Conservation (phyloP, 2,329 filamentous ascomycete genomes). For the Penicillium concentricum region DNA sequence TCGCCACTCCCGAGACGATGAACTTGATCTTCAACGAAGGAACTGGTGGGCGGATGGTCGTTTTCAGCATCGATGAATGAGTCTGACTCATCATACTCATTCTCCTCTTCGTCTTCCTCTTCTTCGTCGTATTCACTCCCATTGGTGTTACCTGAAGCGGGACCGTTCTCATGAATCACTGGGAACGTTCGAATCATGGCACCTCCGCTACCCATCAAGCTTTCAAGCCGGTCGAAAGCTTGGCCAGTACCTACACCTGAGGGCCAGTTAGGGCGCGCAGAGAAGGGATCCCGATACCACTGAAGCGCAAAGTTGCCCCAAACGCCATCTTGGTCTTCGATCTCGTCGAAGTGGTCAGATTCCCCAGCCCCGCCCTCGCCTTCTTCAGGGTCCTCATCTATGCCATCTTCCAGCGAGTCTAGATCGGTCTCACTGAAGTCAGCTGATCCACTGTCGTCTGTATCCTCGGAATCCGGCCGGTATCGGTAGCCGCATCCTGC, state of each 20-base stretch:
- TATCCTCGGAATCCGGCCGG: slow-evolving; percentile 45
- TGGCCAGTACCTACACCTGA: not conserved
- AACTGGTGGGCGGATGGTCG: slow-evolving; percentile 8
- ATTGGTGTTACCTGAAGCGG: slow-evolving; percentile 3
- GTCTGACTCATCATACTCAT: slow-evolving; percentile 34
- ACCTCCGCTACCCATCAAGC: not conserved
- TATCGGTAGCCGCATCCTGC: slow-evolving; percentile 51
- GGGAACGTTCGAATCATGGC: not conserved
- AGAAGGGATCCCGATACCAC: not conserved
- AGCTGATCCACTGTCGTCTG: slow-evolving; percentile 48
- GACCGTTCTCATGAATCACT: not conserved
- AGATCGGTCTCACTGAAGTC: slow-evolving; percentile 44
- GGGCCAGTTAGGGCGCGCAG: not conserved
- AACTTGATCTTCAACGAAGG: not conserved
- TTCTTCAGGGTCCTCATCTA: slow-evolving; percentile 26
- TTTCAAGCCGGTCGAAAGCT: slow-evolving; percentile 10
- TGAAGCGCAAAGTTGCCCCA: slow-evolving; percentile 12
- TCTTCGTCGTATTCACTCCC: slow-evolving; percentile 21
- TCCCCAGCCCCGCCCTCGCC: slow-evolving; percentile 16
- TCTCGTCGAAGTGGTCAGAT: slow-evolving; percentile 24
- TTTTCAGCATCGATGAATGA: slow-evolving; percentile 38
- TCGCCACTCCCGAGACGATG: slow-evolving; percentile 6
- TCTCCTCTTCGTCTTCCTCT: slow-evolving; percentile 27
- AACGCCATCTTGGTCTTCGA: slow-evolving; percentile 23
- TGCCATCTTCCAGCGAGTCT: slow-evolving; percentile 22